Base-by-base conservation (phyloP, 2,329 filamentous ascomycete genomes). In the Aotearoamyces nothofagi region DNA sequence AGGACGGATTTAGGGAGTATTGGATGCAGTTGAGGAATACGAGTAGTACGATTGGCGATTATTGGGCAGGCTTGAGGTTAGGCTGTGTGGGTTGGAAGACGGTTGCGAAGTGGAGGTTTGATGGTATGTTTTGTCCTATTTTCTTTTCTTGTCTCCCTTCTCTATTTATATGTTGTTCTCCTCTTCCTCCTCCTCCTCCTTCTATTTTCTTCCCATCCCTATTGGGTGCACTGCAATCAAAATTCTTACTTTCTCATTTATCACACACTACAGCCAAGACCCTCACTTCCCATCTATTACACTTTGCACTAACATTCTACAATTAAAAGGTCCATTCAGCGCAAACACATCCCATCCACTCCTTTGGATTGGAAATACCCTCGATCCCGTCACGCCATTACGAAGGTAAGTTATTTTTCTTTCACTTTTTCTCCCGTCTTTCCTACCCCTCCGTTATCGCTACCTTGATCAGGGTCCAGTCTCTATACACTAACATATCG, bases 331-430 rank as follows among this genome's bases (percentile, higher is more conserved):
- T 1, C 43, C 44, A 1, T 45, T 51, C 15, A 34, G 38, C 15
- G 42, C 39, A 9, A 46, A 45, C 19, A 52, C 46, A 3, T 45
- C 40, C 12, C 42, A 48, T 27, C 49, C 47, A 2, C 45, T 51
- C 13, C 43, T 52, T 5, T 46, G 44, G 16, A 37, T 52, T 17
- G 47, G 45, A 9, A 52, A 51, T 24, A 44, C 43, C n/a, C 40
- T 41, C 11, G 50, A 52, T 31, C 46, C 49, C 22, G 39, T 50
- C 5, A 37, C 47, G 11, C 49, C 50, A 1, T 35, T 52, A 11
- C 30, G 40, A 26, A 49, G 41, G 33, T 33, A 32, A 23, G 30
- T 15, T 10, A 20, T 15, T 15, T 4, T 9, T 17, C 5, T 13
- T 24, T n/a, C n/a, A n/a, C n/a, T n/a, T n/a, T n/a, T n/a, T n/a